phyloP scores from a whole-genome alignment of 306 rosid genomes.

The Cyclanthera cordifolia region DNA sequence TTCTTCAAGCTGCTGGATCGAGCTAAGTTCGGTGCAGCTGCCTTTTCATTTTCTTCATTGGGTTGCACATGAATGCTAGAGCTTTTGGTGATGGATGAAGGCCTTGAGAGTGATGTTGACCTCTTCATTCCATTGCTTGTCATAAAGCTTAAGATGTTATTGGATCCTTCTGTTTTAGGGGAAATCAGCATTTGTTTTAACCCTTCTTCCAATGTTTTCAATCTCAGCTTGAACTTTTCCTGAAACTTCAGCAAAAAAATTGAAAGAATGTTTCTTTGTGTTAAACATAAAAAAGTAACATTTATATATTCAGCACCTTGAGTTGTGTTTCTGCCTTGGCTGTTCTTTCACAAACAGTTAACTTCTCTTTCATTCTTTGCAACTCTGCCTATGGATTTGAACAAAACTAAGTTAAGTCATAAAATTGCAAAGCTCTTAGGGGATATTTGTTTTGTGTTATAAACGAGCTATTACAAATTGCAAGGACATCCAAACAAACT shows the following conservation, averaged over 20 bases:
- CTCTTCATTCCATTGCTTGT: conserved; percentile 60
- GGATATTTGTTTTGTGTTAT: too few species aligned
- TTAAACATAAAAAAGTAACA: background rate
- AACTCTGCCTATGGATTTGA: conserved; percentile 58
- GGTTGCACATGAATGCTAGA: conserved; percentile 34
- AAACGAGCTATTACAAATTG: too few species aligned
- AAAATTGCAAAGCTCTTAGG: background rate
- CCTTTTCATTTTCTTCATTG: conserved; percentile 27
- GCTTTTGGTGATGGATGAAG: conserved; percentile 27
- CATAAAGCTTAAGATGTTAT: conserved; percentile 53
- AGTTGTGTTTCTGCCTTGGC: conserved; percentile 89
- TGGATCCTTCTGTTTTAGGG: conserved; percentile 39
- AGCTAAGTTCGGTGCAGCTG: conserved; percentile 24
- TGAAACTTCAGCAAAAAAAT: conserved; percentile 14
- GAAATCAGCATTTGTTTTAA: conserved; percentile 39
- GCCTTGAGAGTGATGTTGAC: conserved; percentile 70
- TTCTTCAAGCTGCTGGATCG: conserved; percentile 29
- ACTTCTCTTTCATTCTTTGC: conserved; percentile 77
- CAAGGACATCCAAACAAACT: too few species aligned
- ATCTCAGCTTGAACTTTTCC: conserved; percentile 82
- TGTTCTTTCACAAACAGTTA: conserved; percentile 72
- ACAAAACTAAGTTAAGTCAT: conserved; percentile 8
- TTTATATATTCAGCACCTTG: conserved; percentile 39
- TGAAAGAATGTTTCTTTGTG: background rate
- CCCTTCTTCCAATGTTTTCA: conserved; percentile 80